Evolutionary conservation across 495 filamentous ascomycete genomes (phyloP), one percentile per base, ranked within the genome.

Genomic region (Penicillium crystallinum): DNA sequence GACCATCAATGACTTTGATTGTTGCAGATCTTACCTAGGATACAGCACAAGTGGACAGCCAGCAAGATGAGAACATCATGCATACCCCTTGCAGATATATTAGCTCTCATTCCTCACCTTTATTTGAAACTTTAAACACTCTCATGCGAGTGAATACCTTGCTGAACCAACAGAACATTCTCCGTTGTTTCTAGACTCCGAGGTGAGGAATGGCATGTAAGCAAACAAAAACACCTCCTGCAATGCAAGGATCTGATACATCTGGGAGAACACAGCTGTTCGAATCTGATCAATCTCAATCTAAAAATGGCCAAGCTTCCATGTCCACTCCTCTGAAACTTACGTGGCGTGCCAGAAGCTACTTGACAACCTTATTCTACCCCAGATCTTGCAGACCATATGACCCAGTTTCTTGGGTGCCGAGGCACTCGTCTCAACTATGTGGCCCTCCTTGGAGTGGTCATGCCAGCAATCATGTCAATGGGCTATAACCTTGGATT

Each of bases 401-500:
- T 61, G 58, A 9, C 49, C 8, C 46, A 18, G 18, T 58, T 53
- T 25, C 48, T 60, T 33, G 59, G 59, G 30, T 47, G 63, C 15
- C 51, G 57, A 49, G 62, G 62, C 41, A 43, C 27, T 46, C 48
- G 59, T 37, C 62, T 65, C 47, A 63, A 58, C 37, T 10, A 58
- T 19, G 60, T 46, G 7, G 53, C 56, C 2, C 37, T 63, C 0
- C 15, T 63, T 19, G 51, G 57, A 10, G 56, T 65, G 25, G 54
- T 65, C 21, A 61, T 66, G 35, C 70, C 70, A 34, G 54, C 67
- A 19, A 69, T 71, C 49, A 65, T 73, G 45, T 59, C 71, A 7
- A 68, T 76, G 47, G 74, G 74, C 14, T 78, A 75, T 57, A 74
- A 76, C 37, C 64, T 74, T 23, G 65, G 69, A 7, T 61, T 66